These are phyloP conservation scores for Didymella exigua DNA, from an alignment of 2,329 filamentous ascomycete species.

Conservation along the genomic window DNA sequence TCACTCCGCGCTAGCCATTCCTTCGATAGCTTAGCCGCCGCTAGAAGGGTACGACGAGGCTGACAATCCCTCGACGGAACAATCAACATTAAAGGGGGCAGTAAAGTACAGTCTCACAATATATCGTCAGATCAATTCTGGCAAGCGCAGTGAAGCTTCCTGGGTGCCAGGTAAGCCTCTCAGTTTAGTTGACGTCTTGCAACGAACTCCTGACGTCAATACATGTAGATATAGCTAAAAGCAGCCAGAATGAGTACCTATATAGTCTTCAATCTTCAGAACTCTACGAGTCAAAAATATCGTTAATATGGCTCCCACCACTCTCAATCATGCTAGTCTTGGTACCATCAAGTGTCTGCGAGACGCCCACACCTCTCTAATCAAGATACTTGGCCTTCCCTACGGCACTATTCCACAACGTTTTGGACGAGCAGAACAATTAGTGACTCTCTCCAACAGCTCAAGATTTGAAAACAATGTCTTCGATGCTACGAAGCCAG, in stretches of 20 bases:
- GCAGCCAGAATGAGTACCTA: neutral
- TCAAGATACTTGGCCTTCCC: constrained; percentile 20
- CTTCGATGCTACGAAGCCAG: constrained; percentile 22
- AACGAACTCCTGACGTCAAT: constrained; percentile 16
- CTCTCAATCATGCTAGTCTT: constrained; percentile 13
- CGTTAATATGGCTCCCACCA: constrained; percentile 7
- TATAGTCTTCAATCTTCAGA: neutral
- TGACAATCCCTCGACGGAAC: neutral
- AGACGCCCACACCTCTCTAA: constrained; percentile 7
- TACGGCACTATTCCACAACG: constrained; percentile 20
- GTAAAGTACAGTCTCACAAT: neutral
- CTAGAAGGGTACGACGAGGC: constrained; percentile 24
- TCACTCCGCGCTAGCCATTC: constrained; percentile 28
- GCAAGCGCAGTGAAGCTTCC: neutral
- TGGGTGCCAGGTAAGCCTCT: neutral
- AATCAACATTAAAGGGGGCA: neutral
- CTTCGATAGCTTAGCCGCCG: constrained; percentile 40
- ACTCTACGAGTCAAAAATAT: neutral
- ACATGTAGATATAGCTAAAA: constrained; percentile 1
- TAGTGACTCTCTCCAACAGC: neutral
- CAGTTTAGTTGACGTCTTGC: neutral
- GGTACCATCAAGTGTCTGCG: constrained; percentile 17
- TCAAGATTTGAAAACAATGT: constrained; percentile 1
- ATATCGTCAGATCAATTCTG: neutral
- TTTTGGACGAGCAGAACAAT: constrained; percentile 20